A percentile compares a stretch with the other conserved stretches of the same genome.
phyloP scores from a whole-genome alignment of 305 asterid species.

The Striga hermonthica region DNA sequence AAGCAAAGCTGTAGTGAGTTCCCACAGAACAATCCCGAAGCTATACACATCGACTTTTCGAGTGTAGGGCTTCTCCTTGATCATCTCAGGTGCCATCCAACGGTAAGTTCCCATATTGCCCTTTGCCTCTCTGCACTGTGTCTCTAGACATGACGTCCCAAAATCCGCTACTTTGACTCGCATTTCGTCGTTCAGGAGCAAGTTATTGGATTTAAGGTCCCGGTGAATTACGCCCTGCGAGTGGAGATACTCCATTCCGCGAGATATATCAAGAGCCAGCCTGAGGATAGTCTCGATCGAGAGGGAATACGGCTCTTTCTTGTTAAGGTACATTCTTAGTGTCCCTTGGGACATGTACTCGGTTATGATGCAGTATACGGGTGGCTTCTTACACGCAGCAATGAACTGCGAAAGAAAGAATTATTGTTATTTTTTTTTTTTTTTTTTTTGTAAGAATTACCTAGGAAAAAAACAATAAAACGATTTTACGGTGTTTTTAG shows the following conservation, averaged over 20 bases:
- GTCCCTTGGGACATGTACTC: slow-evolving; percentile 99
- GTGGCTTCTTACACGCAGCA: slow-evolving; percentile 91
- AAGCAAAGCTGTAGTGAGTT: slow-evolving; percentile 80
- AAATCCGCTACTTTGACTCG: slow-evolving; percentile 91
- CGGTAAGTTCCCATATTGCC: slow-evolving; percentile 95
- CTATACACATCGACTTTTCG: slow-evolving; percentile 90
- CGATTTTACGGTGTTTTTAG: no score
- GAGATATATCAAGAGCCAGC: slow-evolving; percentile 80
- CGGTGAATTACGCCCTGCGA: slow-evolving; percentile 91
- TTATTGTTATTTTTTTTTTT: neutral
- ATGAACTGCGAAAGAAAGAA: slow-evolving; percentile 49
- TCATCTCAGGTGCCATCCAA: slow-evolving; percentile 99
- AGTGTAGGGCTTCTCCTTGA: slow-evolving; percentile 68
- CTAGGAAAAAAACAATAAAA: no score
- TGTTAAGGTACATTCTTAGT: slow-evolving; percentile 89
- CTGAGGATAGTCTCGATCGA: slow-evolving; percentile 73
- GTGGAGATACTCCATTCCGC: slow-evolving; percentile 91
- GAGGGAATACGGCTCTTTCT: slow-evolving; percentile 88
- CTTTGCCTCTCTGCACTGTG: slow-evolving; percentile 69
- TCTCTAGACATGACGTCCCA: slow-evolving; percentile 86
- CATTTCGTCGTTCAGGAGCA: slow-evolving; percentile 89
- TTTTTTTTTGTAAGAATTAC: no score
- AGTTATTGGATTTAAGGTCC: slow-evolving; percentile 87
- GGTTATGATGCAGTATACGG: slow-evolving; percentile 85
- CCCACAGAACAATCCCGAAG: slow-evolving; percentile 93